These are phyloP conservation scores for Amanita rimosa DNA, from an alignment of 768 basidiomycete species.

Conservation along the genomic window DNA sequence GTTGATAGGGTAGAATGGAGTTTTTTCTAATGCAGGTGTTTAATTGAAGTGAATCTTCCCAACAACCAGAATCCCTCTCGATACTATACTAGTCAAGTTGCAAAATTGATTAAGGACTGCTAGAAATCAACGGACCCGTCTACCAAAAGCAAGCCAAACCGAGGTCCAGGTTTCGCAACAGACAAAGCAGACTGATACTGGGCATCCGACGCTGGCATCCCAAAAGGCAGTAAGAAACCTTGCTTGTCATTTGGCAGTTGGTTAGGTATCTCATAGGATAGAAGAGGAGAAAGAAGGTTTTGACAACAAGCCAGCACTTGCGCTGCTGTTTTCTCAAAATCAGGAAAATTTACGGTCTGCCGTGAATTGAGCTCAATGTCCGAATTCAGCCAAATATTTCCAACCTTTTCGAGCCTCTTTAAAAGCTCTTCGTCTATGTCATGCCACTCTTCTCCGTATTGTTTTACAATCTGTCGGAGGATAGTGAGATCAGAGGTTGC, in stretches of 20 bases:
- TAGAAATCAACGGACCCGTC: constrained; percentile 24
- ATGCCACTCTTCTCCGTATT: constrained; percentile 18
- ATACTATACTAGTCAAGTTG: background rate
- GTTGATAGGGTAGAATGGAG: background rate
- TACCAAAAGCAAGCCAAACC: constrained; percentile 67
- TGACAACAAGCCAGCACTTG: constrained; percentile 29
- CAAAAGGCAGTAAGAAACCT: constrained; percentile 32
- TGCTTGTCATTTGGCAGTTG: constrained; percentile 20
- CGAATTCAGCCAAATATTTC: constrained; percentile 8
- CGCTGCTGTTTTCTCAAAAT: background rate
- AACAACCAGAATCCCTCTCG: too few relatives aligned
- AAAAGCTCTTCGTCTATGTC: constrained; percentile 40
- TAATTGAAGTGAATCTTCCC: too few relatives aligned
- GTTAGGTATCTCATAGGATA: constrained; percentile 25
- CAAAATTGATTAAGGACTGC: background rate
- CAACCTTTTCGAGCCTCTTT: constrained; percentile 11
- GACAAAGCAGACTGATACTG: constrained; percentile 49
- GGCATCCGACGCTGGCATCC: constrained; percentile 39
- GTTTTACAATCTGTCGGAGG: constrained; percentile 4
- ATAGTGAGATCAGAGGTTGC: background rate
- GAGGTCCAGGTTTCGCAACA: constrained; percentile 57
- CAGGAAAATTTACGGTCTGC: background rate
- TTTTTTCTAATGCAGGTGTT: too few relatives aligned
- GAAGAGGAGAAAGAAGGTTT: constrained; percentile 46
- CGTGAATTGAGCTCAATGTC: constrained; percentile 6